Percentiles rank a stretch among this genome's conserved stretches.
These are phyloP conservation scores for Metrosideros polymorpha DNA, from an alignment of 441 rosid species.

Conservation along the genomic window DNA sequence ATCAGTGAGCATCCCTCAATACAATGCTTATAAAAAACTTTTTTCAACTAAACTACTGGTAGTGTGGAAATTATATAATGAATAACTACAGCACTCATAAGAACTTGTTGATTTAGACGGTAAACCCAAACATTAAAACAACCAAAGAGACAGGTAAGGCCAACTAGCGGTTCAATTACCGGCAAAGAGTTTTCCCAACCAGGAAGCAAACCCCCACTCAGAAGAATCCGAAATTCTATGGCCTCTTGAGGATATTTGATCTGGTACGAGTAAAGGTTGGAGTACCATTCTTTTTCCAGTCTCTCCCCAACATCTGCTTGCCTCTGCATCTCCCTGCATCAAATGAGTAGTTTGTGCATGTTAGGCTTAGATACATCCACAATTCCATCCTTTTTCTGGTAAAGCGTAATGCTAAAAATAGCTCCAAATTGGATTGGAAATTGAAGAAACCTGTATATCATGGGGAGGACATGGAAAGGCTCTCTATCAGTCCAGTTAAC, in stretches of 20 bases:
- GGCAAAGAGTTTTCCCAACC: constrained; percentile 20
- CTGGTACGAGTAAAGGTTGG: neutral
- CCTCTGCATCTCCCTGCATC: constrained; percentile 21
- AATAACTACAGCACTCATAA: neutral
- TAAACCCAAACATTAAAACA: neutral
- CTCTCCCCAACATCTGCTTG: constrained; percentile 5
- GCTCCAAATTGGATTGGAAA: neutral
- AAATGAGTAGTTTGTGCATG: neutral
- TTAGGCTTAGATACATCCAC: neutral
- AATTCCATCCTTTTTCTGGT: neutral
- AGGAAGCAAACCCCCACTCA: constrained; percentile 11
- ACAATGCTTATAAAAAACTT: neutral
- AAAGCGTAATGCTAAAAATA: neutral
- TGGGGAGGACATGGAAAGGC: constrained; percentile 16
- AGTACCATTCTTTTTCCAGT: constrained; percentile 17
- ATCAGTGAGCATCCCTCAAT: neutral
- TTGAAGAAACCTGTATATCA: constrained; percentile 8
- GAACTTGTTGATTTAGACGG: neutral
- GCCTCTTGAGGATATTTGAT: constrained; percentile 16
- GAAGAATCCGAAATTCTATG: constrained; percentile 12
- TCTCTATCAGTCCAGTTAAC: constrained; percentile 10
- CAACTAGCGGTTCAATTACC: neutral
- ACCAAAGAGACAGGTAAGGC: neutral
- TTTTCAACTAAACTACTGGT: neutral
- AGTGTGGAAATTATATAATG: neutral